Conservation (phyloP, 305 asterid genomes). For the Fraxinus sp. region DNA sequence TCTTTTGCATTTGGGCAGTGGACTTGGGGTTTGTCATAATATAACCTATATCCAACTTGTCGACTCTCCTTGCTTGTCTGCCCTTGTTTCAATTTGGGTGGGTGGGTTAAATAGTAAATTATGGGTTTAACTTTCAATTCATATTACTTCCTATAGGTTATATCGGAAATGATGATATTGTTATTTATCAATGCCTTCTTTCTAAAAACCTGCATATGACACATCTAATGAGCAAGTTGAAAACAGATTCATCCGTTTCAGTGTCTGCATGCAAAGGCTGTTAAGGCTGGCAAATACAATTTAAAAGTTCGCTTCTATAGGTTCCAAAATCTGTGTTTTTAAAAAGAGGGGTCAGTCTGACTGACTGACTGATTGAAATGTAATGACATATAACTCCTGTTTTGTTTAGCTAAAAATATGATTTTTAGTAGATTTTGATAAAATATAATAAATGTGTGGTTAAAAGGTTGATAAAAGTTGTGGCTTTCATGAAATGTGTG, state of each 20-base stretch:
- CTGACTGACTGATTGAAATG: background rate
- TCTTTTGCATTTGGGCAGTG: background rate
- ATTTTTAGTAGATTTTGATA: background rate
- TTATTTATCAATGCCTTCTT: background rate
- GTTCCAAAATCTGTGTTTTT: background rate
- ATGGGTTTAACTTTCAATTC: background rate
- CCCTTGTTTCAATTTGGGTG: background rate
- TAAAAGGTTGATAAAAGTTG: background rate
- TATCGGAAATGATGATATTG: background rate
- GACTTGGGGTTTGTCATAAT: background rate
- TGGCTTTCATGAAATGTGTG: background rate
- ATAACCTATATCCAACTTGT: background rate
- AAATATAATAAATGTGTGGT: background rate
- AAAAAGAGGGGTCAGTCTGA: background rate
- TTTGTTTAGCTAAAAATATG: background rate
- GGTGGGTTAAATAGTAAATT: background rate
- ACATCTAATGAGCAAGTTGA: background rate
- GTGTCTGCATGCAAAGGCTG: background rate
- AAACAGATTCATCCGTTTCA: background rate
- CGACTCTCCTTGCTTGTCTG: background rate
- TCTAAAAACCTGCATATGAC: background rate
- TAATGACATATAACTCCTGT: background rate
- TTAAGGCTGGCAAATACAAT: background rate
- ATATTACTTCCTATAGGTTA: background rate
- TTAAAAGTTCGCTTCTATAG: background rate